Conservation (phyloP, 2,329 filamentous ascomycete species). For the Pseudogymnoascus sp. region DNA sequence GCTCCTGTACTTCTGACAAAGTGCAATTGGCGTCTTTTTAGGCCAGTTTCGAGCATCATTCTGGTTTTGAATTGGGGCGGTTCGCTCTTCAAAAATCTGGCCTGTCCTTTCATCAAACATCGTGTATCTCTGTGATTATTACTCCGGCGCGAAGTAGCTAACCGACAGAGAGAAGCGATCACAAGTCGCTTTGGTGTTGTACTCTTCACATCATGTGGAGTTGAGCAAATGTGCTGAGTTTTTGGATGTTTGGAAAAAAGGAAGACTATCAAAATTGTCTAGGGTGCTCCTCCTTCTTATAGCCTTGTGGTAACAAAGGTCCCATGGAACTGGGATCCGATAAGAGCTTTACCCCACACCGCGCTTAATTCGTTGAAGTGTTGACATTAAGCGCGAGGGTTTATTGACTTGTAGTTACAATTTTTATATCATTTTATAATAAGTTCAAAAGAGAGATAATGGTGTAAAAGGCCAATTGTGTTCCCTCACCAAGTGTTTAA, state of each 20-base stretch:
- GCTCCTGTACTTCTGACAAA: slow-evolving; percentile 11
- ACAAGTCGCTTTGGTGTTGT: neutral
- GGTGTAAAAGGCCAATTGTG: neutral
- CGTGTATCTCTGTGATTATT: neutral
- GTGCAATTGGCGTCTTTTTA: slow-evolving; percentile 9
- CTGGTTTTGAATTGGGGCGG: slow-evolving; percentile 13
- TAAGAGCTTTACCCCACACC: neutral
- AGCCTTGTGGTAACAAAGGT: neutral
- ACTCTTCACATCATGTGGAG: neutral
- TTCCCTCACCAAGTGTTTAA: neutral
- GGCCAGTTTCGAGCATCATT: slow-evolving; percentile 19
- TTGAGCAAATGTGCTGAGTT: neutral
- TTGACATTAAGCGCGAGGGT: neutral
- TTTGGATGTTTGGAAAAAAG: neutral
- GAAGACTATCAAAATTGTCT: neutral
- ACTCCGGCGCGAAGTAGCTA: neutral
- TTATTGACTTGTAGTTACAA: neutral
- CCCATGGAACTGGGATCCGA: neutral
- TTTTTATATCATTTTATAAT: neutral
- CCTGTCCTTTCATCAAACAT: slow-evolving; percentile 24
- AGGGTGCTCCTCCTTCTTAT: neutral
- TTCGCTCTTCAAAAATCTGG: slow-evolving; percentile 23
- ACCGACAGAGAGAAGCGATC: neutral
- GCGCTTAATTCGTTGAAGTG: neutral
- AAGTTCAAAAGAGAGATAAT: neutral